Base-by-base conservation (phyloP, 129 eudicot species). In the Lonicera japonica region DNA sequence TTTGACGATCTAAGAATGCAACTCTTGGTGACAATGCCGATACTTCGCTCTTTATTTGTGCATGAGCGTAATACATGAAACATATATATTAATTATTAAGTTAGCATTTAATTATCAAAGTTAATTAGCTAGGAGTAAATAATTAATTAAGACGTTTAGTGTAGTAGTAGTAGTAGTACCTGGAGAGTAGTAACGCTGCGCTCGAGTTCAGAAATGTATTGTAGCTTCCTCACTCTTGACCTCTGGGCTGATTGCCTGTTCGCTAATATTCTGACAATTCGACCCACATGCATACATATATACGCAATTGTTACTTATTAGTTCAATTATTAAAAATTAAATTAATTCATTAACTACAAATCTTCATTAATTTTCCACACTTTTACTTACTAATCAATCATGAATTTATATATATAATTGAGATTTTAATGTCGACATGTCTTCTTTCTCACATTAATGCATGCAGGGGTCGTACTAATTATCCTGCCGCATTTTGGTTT, bases 161-260 rank as follows among this genome's bases (percentile, higher is more conserved):
- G n/a, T 20, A 20, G 29, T 54, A 8, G 21, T 20, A 54, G 1
- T n/a, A 14, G 5, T 9, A 17, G 63, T 71, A 90, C 97, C 94
- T 90, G 97, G 53, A 90, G 71, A n/a, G 97, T 52, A 13, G 94
- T 83, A 16, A 90, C 97, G 69, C 94, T 90, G 48, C 97, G 76
- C 73, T 90, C 97, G 12, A 90, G 90, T 76, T 90, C 97, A 64
- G 95, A 90, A 66, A 90, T 84, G 75, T 90, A 90, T 25, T 90
- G 97, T 60, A 90, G 62, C 54, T 90, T 90, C 48, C 97, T 79
- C 77, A 90, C 95, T 66, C 97, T 74, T 58, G 97, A 90, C 71
- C 97, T 77, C 70, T 90, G 97, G 18, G 97, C 97, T 20, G 97
- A 90, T 73, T 90, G 97, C 55, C 97, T 68, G 57, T 90, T 90